Evolutionary conservation across 2,329 filamentous ascomycete species (phyloP), one percentile per base, ranked within the genome.

Genomic region (Sordariomycetes sp.): DNA sequence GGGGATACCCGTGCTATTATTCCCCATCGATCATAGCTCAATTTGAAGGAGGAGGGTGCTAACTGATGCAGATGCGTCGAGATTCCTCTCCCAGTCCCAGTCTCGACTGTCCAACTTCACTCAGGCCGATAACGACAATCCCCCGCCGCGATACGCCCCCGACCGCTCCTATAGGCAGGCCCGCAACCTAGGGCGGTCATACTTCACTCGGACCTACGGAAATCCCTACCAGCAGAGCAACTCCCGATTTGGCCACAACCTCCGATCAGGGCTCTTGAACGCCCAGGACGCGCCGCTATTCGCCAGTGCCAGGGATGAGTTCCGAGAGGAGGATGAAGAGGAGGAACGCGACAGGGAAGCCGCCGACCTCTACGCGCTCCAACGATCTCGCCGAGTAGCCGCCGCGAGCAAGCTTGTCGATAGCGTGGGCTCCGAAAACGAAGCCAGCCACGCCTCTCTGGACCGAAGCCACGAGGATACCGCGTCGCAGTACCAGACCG

Each of bases 31-130:
- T 4, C 46, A 20, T 8, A 25, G 40, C 22, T 35, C 32, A 40
- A 48, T 51, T 25, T 24, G 18, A 34, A n/a, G 28, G 8, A 24
- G n/a, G 20, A 20, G 11, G n/a, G 46, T 24, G 46, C 46, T 58
- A 69, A 61, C 10, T 54, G 53, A 37, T 54, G 57, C 68, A 97
- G 94, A 97, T 86, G 94, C 94, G 67, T 97, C 93, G 64, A 88
- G 87, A 65, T 99, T 99, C 72, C 85, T 99, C 66, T 90, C 92
- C 61, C 94, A 97, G 82, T 97, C 92, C 64, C 92, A 96, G 78
- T 96, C 92, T 61, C 87, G 90, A 62, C 79, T 97, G 67, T 90
- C 88, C 64, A 84, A 77, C 70, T 85, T 91, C 61, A 14, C 46
- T 74, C 82, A 87, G 69, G 73, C 81, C 60, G 83, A 75, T 62